Percentiles rank a stretch among this genome's conserved stretches.
phyloP scores from a whole-genome alignment of 148 eudicot genomes.

The Vaccinium vitisidaea region DNA sequence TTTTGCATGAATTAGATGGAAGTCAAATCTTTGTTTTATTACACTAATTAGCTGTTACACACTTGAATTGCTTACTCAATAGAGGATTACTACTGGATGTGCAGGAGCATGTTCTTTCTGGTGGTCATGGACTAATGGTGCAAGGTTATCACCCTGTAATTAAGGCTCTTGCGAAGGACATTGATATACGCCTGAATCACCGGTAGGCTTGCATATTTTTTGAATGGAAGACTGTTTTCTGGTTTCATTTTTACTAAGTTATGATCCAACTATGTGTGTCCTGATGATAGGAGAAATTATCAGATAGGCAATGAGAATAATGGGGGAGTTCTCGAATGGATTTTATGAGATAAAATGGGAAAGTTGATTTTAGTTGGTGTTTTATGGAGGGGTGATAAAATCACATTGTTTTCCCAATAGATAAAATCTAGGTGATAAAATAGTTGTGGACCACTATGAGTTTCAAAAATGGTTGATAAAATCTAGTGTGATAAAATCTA shows the following conservation, averaged over 20 bases:
- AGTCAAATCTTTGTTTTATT: neutral
- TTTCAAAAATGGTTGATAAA: no score
- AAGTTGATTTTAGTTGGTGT: no score
- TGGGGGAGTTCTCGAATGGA: no score
- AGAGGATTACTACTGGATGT: constrained; percentile 12
- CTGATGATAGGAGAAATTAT: neutral
- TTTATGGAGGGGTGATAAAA: no score
- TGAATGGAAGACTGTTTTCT: neutral
- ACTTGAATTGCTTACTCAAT: constrained; percentile 17
- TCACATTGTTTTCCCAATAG: no score
- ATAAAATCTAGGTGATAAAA: no score
- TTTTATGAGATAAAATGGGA: no score
- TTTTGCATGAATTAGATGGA: neutral
- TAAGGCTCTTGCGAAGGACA: constrained; percentile 72
- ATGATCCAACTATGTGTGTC: neutral
- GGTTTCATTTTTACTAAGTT: neutral
- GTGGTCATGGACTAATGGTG: constrained; percentile 97
- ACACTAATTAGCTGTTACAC: neutral
- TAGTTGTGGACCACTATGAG: no score
- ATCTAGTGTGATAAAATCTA: no score
- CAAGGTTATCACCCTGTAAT: constrained; percentile 90
- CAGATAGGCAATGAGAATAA: neutral
- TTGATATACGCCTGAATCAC: constrained; percentile 82
- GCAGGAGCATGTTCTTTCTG: constrained; percentile 95
- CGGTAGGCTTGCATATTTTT: constrained; percentile 41